Evolutionary conservation across 169 alveolate genomes (phyloP), one percentile per base, ranked within the genome.

Genomic region (Ophryocystis elektroscirrha): DNA sequence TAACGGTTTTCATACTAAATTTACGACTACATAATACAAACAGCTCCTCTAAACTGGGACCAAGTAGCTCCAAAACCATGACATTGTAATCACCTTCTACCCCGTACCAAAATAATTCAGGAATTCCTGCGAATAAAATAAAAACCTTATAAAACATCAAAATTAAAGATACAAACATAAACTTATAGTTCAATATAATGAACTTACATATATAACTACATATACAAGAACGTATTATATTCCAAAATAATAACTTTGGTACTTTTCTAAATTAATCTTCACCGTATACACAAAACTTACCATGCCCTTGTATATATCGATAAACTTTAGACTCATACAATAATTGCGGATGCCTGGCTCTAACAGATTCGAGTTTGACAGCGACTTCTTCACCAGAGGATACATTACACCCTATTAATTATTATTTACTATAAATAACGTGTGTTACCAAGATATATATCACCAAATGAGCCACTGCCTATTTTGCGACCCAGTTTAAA

Each of bases 381-480:
- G 81, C 82, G 52, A 64, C 94, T 54, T 87, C 96, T 64, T 89
- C 95, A 39, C 89, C 88, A 7, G 91, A 88, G 26, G 79, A 66
- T 30, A 83, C 79, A 63, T 89, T 89, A 7, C 83, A 76, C 9
- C 93, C 94, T 66, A 56, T 15, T 24, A 35, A 36, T 36, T 46
- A 19, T 54, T n/a, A 37, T 22, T 23, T 20, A 19, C 22, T 28
- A 22, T 48, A 36, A 42, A 20, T 38, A 6, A 43, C 44, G 0
- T 27, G 27, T 0, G 3, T 46, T 61, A 69, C 94, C 96, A 48
- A 79, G 75, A 73, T 84, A 91, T 46, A 93, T 87, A 58, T 88
- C 94, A 32, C 99, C 98, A 71, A 90, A 93, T 25, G 96, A 81
- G n/a, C 99, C 97, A 61, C 92, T 77, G 36, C 97, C 99, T 46